phyloP scores from a whole-genome alignment of 192 early-diverging fungal genomes.

The Spinellus fusiger region DNA sequence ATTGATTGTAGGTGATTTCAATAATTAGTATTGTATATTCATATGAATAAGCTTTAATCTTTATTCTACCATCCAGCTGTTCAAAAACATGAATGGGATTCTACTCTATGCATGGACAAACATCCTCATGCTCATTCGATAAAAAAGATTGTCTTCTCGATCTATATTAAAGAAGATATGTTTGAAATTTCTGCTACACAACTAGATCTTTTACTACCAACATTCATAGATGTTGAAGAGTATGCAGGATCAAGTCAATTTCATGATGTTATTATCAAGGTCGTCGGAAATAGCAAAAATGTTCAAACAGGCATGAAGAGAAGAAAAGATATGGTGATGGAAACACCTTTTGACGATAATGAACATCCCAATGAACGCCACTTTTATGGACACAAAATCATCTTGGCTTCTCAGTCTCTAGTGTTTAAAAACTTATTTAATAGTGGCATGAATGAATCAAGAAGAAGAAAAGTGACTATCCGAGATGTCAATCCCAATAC shows the following conservation, averaged over 20 bases:
- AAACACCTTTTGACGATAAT: no score
- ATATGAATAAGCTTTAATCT: background rate
- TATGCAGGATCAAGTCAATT: background rate
- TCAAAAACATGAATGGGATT: no score
- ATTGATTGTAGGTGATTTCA: background rate
- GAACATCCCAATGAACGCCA: slow-evolving; percentile 8
- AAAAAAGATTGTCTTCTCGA: no score
- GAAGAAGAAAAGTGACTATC: slow-evolving; percentile 31
- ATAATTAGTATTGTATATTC: background rate
- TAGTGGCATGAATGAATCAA: slow-evolving; percentile 55
- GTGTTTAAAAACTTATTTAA: slow-evolving; percentile 52
- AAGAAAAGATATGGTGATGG: no score
- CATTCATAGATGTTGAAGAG: background rate
- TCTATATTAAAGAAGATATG: no score
- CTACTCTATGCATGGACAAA: no score
- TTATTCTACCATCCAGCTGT: background rate
- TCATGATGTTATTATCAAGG: background rate
- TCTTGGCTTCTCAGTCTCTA: slow-evolving; percentile 42
- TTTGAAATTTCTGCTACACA: no score
- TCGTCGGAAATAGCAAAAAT: background rate
- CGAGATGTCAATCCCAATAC: slow-evolving; percentile 13
- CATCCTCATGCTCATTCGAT: no score
- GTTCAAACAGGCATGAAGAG: background rate
- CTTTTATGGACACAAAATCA: slow-evolving; percentile 41
- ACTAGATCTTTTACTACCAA: background rate